phyloP scores from a whole-genome alignment of 352 stramenopile genomes.

The Pythium pyrilobum region DNA sequence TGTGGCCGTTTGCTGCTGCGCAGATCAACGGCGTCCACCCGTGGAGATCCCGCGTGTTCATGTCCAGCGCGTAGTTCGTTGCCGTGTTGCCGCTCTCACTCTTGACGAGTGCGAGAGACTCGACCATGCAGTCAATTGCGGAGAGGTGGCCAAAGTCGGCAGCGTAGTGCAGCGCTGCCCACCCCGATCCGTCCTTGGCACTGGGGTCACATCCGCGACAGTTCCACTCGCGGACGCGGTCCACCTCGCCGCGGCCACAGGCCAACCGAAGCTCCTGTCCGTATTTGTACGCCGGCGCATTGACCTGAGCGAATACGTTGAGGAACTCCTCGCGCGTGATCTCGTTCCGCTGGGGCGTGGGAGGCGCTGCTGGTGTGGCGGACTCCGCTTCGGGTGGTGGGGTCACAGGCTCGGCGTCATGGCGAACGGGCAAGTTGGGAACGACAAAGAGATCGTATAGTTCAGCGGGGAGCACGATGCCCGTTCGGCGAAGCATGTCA shows the following conservation, averaged over 20 bases:
- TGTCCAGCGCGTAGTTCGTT: slow-evolving; percentile 12
- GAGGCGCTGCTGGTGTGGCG: neutral
- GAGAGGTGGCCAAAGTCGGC: slow-evolving; percentile 50
- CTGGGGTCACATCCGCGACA: slow-evolving; percentile 58
- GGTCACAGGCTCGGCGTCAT: neutral
- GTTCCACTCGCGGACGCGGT: slow-evolving; percentile 39
- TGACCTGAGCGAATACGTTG: slow-evolving; percentile 53
- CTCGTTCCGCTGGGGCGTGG: neutral
- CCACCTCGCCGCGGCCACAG: slow-evolving; percentile 46
- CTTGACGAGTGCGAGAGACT: slow-evolving; percentile 9
- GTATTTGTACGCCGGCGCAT: slow-evolving; percentile 68
- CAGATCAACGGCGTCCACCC: slow-evolving; percentile 57
- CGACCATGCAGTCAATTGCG: slow-evolving; percentile 35
- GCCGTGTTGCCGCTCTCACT: slow-evolving; percentile 1
- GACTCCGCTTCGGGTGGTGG: neutral
- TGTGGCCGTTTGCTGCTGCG: slow-evolving; percentile 50
- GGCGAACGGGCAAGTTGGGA: slow-evolving; percentile 12
- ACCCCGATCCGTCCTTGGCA: slow-evolving; percentile 54
- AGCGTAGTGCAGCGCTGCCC: slow-evolving; percentile 59
- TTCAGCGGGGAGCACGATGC: slow-evolving; percentile 14
- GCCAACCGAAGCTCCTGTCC: slow-evolving; percentile 54
- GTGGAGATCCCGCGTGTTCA: slow-evolving; percentile 42
- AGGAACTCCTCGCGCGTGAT: slow-evolving; percentile 33
- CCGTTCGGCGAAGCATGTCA: slow-evolving; percentile 26
- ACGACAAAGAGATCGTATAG: slow-evolving; percentile 41